phyloP scores from a whole-genome alignment of 768 basidiomycete species.

The Mycena galericulata region DNA sequence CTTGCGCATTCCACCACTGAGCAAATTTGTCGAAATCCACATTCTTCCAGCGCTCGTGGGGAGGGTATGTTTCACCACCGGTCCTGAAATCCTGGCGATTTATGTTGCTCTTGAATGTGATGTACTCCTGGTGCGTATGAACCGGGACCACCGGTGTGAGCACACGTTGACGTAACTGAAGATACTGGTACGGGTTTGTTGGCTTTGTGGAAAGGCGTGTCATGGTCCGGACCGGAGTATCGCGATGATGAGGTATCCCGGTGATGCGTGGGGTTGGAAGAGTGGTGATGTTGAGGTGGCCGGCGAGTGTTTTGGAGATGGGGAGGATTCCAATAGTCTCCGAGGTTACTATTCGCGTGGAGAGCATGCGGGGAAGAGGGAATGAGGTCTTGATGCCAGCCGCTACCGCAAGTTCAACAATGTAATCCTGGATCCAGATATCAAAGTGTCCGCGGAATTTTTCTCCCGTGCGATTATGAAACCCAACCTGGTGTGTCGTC shows the following conservation, averaged over 20 bases:
- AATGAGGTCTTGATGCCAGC: not conserved
- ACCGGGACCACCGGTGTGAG: not conserved
- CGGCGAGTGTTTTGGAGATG: not conserved
- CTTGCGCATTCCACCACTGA: not conserved
- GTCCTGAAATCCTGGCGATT: not conserved
- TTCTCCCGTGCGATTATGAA: slow-evolving; percentile 1
- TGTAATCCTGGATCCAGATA: not conserved
- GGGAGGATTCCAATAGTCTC: slow-evolving; percentile 14
- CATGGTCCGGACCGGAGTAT: not conserved
- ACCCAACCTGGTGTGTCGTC: not conserved
- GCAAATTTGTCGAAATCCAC: not conserved
- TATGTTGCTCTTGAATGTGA: not conserved
- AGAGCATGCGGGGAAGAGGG: not conserved
- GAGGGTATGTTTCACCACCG: not conserved
- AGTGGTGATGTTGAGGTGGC: not conserved
- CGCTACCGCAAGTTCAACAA: not conserved
- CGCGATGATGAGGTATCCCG: not conserved
- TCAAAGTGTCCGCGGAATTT: not conserved
- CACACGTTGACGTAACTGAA: not conserved
- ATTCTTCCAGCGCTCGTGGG: not conserved
- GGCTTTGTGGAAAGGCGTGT: not conserved
- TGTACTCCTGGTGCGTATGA: not conserved
- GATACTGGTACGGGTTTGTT: not conserved
- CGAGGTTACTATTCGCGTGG: not conserved
- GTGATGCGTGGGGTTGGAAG: not conserved